These are phyloP conservation scores for Penicillium mononematosum DNA, from an alignment of 495 filamentous ascomycete species.

Conservation along the genomic window DNA sequence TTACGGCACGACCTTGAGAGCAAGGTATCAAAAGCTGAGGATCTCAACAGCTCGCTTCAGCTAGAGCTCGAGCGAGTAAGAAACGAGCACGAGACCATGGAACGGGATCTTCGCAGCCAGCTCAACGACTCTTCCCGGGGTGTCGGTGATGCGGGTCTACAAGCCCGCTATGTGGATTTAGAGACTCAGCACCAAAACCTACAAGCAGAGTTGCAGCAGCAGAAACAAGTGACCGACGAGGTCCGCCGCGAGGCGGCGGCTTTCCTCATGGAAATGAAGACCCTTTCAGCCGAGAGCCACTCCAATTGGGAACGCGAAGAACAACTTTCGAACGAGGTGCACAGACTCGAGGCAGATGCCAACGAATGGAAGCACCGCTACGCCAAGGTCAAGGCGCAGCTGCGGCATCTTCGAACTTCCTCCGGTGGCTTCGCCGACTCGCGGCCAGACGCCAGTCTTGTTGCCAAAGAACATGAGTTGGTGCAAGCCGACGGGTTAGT, in stretches of 20 bases:
- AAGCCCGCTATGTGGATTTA: constrained; percentile 59
- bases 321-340: constrained; percentile 66
- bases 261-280: constrained; percentile 86
- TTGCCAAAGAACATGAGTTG: constrained; percentile 68
- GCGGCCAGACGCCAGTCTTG: constrained; percentile 60
- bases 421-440: constrained; percentile 67
- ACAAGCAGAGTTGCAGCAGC: constrained; percentile 65
- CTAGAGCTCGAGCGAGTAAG: constrained; percentile 73
- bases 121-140: constrained; percentile 52
- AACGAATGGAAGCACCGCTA: constrained; percentile 88
- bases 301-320: constrained; percentile 81
- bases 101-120: constrained; percentile 62
- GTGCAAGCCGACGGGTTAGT: constrained; percentile 72
- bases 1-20: constrained; percentile 71
- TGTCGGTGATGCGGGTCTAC: constrained; percentile 47
- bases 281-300: constrained; percentile 73
- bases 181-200: constrained; percentile 71
- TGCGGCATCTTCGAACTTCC: constrained; percentile 76
- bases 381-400: constrained; percentile 79
- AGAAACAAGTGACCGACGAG: constrained; percentile 83
- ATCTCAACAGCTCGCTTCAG: constrained; percentile 71
- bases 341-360: constrained; percentile 74
- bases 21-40: constrained; percentile 74
- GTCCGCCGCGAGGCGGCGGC: constrained; percentile 81
- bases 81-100: constrained; percentile 61